These are phyloP conservation scores for Tricholomella constricta DNA, from an alignment of 768 basidiomycete genomes.

Conservation along the genomic window DNA sequence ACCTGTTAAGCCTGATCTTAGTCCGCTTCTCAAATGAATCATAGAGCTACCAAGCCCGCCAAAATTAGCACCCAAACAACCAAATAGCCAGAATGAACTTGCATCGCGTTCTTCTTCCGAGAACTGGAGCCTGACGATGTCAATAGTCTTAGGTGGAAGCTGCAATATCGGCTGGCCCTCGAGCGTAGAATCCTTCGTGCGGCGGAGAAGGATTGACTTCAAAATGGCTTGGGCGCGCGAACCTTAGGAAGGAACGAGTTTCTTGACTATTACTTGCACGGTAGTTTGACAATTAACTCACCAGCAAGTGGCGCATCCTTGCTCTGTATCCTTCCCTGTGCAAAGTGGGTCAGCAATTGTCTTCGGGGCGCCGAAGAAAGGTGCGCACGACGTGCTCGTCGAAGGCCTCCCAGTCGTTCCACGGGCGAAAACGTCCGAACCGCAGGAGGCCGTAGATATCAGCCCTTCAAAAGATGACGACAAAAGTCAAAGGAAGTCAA, in stretches of 20 bases:
- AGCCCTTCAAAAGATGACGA: constrained; percentile 38
- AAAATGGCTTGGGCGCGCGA: constrained; percentile 69
- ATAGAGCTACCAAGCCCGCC: constrained; percentile 45
- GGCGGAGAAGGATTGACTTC: constrained; percentile 65
- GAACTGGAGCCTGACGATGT: constrained; percentile 63
- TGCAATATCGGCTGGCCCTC: constrained; percentile 72
- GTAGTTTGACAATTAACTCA: constrained; percentile 14
- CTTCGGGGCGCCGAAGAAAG: neutral
- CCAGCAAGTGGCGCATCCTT: constrained; percentile 65
- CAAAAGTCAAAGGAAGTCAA: neutral
- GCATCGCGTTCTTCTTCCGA: constrained; percentile 67
- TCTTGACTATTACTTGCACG: neutral
- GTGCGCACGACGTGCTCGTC: constrained; percentile 53
- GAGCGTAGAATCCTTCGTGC: constrained; percentile 65
- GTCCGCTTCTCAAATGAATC: constrained; percentile 56
- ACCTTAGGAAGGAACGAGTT: constrained; percentile 29
- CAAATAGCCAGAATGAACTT: constrained; percentile 14
- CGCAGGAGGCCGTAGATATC: constrained; percentile 74
- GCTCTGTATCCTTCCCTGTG: constrained; percentile 53
- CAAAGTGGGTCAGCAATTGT: no score
- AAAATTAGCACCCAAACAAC: neutral
- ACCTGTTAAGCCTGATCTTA: constrained; percentile 58
- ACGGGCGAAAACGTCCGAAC: constrained; percentile 69
- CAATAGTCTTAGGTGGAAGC: constrained; percentile 61
- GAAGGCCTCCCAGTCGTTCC: constrained; percentile 74